Percentiles rank a stretch among this genome's conserved stretches.
Evolutionary conservation across 495 filamentous ascomycete species (phyloP).

Genomic region (Aspergillus diversus): DNA sequence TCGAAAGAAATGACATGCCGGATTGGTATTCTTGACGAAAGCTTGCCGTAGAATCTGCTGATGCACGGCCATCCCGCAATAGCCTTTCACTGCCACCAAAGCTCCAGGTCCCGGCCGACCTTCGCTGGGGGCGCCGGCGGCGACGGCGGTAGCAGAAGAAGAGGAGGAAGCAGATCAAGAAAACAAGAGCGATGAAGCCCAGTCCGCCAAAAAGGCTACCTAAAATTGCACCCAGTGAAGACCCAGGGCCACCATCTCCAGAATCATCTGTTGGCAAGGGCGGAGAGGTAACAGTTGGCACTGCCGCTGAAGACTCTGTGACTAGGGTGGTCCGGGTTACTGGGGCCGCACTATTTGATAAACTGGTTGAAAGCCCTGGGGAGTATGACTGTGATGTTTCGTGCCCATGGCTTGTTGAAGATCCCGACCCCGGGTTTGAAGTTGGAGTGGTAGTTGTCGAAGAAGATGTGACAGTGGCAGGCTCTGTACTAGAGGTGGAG

Average conservation of each 20-base stretch:
- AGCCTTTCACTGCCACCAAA: slow-evolving; percentile 25
- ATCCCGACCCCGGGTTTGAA: background rate
- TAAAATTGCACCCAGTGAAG: slow-evolving; percentile 29
- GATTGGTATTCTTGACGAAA: slow-evolving; percentile 22
- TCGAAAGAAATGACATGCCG: slow-evolving; percentile 10
- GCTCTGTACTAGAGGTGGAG: background rate
- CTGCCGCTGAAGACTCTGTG: background rate
- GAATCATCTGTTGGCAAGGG: slow-evolving; percentile 2
- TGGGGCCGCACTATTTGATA: background rate
- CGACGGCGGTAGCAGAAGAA: slow-evolving; percentile 32
- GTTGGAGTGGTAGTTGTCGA: background rate
- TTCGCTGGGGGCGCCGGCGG: slow-evolving; percentile 18
- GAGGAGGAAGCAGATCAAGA: slow-evolving; percentile 28
- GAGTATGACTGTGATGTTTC: background rate
- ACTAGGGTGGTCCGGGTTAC: background rate
- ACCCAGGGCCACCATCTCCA: background rate
- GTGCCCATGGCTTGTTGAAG: background rate
- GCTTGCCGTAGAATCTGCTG: slow-evolving; percentile 15
- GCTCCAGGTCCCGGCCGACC: background rate
- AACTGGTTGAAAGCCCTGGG: background rate
- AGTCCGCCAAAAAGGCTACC: slow-evolving; percentile 35
- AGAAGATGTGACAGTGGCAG: background rate
- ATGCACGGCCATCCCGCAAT: slow-evolving; percentile 17
- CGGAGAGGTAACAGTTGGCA: slow-evolving; percentile 6
- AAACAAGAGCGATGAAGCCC: slow-evolving; percentile 27